Evolutionary conservation across 1,284 basidiomycete genomes (phyloP).

Genomic region (Trametes hirsuta): DNA sequence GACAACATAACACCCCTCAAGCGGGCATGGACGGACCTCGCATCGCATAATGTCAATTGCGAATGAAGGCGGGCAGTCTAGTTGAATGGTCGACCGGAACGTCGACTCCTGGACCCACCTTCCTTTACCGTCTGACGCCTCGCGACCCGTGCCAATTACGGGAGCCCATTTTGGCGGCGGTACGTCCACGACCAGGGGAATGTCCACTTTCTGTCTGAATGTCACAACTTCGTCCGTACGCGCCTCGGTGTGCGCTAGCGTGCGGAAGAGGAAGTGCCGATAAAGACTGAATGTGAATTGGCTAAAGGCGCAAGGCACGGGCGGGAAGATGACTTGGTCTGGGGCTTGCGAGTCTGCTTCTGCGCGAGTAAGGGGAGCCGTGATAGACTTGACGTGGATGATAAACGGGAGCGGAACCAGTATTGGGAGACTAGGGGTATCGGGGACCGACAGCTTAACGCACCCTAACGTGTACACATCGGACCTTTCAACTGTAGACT

Average conservation of each 20-base stretch:
- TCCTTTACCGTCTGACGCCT: not conserved
- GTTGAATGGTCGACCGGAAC: conserved; percentile 11
- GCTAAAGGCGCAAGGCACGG: not conserved
- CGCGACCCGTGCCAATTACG: not conserved
- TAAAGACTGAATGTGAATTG: conserved; percentile 10
- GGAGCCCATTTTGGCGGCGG: not conserved
- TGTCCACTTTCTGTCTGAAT: too few relatives aligned
- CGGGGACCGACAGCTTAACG: conserved; percentile 22
- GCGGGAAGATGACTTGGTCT: conserved; percentile 13
- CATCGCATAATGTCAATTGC: conserved; percentile 1
- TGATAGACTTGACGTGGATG: conserved; percentile 11
- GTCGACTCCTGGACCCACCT: conserved; percentile 7
- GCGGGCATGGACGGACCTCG: conserved; percentile 1
- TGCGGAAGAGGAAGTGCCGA: not conserved
- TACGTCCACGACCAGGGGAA: not conserved
- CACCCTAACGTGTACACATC: too few relatives aligned
- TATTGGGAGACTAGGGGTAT: conserved; percentile 2
- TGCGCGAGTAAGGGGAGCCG: conserved; percentile 4
- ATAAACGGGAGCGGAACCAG: conserved; percentile 12
- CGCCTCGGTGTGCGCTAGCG: too few relatives aligned
- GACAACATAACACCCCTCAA: not conserved
- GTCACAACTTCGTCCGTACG: too few relatives aligned
- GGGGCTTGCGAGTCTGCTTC: conserved; percentile 2
- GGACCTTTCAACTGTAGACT: not conserved
- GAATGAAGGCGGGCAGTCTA: conserved; percentile 18